Conservation (phyloP, 805 yeast genomes). For the Pichia sporocuriosa region DNA sequence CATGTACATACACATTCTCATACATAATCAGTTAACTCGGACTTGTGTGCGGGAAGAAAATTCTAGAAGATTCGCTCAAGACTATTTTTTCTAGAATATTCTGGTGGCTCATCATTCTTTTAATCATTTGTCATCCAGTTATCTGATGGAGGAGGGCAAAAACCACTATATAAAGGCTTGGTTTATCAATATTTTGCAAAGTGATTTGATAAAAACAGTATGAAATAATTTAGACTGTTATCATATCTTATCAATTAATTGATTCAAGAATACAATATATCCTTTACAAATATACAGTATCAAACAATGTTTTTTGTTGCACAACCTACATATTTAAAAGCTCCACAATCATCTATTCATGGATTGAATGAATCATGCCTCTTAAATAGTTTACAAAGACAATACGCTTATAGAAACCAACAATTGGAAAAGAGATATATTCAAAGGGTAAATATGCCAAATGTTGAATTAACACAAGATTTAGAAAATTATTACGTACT, state of each 20-base stretch:
- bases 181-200: no score
- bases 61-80: background rate
- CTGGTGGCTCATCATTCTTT: background rate
- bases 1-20: no score
- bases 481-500: conserved; percentile 20
- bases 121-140: no score
- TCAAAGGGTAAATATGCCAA: conserved; percentile 10
- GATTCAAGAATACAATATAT: background rate
- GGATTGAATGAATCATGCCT: conserved; percentile 5
- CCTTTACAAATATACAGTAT: background rate
- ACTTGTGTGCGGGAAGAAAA: background rate
- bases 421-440: conserved; percentile 8
- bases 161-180: no score
- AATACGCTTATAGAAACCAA: conserved; percentile 8
- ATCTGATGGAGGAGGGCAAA: no score
- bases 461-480: conserved; percentile 16
- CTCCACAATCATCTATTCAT: background rate
- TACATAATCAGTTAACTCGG: background rate
- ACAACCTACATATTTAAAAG: conserved; percentile 12
- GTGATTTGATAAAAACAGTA: no score
- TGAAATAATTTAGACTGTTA: no score
- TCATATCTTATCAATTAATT: no score
- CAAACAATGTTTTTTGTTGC: conserved; percentile 19
- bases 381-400: conserved; percentile 7
- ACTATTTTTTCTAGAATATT: background rate